phyloP scores from a whole-genome alignment of 2,329 filamentous ascomycete genomes.

The Arthrinium puccinioides region DNA sequence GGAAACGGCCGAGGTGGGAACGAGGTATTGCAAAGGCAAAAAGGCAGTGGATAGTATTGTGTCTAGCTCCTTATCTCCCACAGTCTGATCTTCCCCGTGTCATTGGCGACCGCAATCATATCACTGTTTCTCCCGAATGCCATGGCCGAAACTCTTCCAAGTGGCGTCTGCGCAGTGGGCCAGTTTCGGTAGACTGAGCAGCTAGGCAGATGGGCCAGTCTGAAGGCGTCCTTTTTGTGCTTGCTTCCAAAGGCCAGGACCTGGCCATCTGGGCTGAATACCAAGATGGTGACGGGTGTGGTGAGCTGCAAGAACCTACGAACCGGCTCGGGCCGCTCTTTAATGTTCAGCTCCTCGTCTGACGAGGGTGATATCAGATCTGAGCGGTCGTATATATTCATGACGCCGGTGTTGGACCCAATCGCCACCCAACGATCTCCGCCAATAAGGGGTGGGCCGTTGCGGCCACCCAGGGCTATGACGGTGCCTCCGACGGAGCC shows the following conservation, averaged over 20 bases:
- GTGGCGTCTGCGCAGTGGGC: conserved; percentile 83
- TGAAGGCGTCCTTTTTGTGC: conserved; percentile 82
- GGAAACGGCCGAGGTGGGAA: background rate
- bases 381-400: conserved; percentile 86
- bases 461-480: conserved; percentile 66
- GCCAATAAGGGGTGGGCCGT: conserved; percentile 56
- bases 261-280: conserved; percentile 85
- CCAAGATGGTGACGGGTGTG: conserved; percentile 71
- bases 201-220: conserved; percentile 80
- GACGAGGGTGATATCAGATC: conserved; percentile 42
- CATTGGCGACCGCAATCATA: conserved; percentile 79
- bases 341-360: conserved; percentile 42
- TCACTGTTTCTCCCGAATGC: conserved; percentile 61
- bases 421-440: conserved; percentile 85
- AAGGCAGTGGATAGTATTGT: conserved; percentile 3
- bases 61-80: conserved; percentile 75
- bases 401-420: conserved; percentile 78
- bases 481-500: conserved; percentile 82
- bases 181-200: conserved; percentile 96
- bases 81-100: conserved; percentile 77
- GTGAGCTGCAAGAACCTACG: conserved; percentile 78
- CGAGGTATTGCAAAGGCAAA: conserved; percentile 2
- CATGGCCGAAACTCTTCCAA: conserved; percentile 74
- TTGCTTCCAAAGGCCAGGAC: conserved; percentile 78
- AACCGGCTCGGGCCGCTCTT: conserved; percentile 62